phyloP scores from a whole-genome alignment of 495 filamentous ascomycete genomes.

The Bacidia gigantensis region DNA sequence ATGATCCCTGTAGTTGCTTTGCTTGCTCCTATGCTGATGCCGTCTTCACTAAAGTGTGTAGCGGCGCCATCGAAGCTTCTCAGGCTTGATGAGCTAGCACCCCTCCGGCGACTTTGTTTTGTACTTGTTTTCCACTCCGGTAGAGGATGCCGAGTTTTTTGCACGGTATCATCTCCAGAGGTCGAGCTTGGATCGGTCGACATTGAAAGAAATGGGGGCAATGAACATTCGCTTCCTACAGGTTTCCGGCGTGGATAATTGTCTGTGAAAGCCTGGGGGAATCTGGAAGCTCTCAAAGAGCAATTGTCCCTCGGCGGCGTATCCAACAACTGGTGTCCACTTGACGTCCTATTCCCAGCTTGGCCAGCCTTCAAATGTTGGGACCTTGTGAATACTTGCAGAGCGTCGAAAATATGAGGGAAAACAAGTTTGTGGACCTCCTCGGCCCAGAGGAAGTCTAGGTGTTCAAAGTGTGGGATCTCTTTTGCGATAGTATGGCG shows the following conservation, averaged over 20 bases:
- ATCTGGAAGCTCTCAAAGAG: no score
- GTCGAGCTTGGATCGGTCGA: not conserved
- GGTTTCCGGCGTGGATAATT: no score
- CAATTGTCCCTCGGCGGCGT: no score
- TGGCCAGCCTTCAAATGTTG: not conserved
- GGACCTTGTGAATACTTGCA: constrained; percentile 46
- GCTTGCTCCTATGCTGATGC: constrained; percentile 16
- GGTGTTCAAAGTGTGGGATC: constrained; percentile 84
- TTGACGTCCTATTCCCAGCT: not conserved
- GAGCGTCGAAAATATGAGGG: constrained; percentile 73
- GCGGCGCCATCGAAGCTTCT: constrained; percentile 14
- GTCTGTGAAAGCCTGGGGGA: not conserved
- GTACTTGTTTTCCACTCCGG: not conserved
- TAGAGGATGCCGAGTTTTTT: not conserved
- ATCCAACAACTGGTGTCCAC: not conserved
- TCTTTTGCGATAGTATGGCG: constrained; percentile 67
- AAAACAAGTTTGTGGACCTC: constrained; percentile 80
- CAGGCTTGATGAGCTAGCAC: constrained; percentile 15
- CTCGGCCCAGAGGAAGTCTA: constrained; percentile 92
- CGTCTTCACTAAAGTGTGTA: constrained; percentile 9
- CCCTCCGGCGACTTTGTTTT: constrained; percentile 12
- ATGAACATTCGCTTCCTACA: no score
- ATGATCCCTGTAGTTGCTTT: constrained; percentile 17
- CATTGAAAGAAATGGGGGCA: not conserved
- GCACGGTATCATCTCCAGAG: not conserved